These are phyloP conservation scores for Ceratorhiza oryzae-sativae DNA, from an alignment of 1,284 basidiomycete genomes.

Conservation along the genomic window DNA sequence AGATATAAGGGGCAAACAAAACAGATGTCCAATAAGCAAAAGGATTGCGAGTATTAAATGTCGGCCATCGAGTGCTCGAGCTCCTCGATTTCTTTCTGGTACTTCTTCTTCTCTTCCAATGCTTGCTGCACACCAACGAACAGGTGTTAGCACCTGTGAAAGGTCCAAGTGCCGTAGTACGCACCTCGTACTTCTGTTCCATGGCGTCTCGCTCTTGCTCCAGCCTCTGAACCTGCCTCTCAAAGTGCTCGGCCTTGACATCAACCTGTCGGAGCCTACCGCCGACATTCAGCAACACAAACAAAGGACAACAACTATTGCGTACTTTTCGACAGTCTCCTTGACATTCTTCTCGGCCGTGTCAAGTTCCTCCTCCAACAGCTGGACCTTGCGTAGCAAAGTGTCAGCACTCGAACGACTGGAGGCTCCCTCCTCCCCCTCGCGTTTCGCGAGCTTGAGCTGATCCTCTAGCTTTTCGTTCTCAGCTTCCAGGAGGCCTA, in stretches of 20 bases:
- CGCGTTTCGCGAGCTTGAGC: slow-evolving; percentile 73
- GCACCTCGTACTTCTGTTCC: slow-evolving; percentile 95
- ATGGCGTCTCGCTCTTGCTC: slow-evolving; percentile 93
- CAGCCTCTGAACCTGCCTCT: slow-evolving; percentile 85
- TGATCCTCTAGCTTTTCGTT: slow-evolving; percentile 81
- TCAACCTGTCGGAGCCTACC: slow-evolving; percentile 93
- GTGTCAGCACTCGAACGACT: slow-evolving; percentile 80
- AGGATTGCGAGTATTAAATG: slow-evolving; percentile 59
- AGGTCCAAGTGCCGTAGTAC: slow-evolving; percentile 43
- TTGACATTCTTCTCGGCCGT: slow-evolving; percentile 95
- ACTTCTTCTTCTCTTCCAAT: slow-evolving; percentile 49
- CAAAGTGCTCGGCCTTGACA: slow-evolving; percentile 99
- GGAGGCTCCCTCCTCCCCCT: slow-evolving; percentile 74
- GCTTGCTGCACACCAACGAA: neutral
- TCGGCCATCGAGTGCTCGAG: slow-evolving; percentile 83
- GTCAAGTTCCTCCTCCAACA: slow-evolving; percentile 96
- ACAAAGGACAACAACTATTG: slow-evolving; percentile 43
- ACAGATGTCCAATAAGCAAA: neutral
- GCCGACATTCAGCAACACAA: slow-evolving; percentile 39
- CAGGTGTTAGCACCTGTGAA: neutral
- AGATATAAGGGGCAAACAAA: neutral
- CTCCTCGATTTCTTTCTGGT: slow-evolving; percentile 89
- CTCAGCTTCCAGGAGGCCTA: slow-evolving; percentile 72
- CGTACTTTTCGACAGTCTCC: slow-evolving; percentile 96
- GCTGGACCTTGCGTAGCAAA: slow-evolving; percentile 83